Evolutionary conservation across 805 yeast species (phyloP), one percentile per base, ranked within the genome.

Genomic region (Deakozyma indianensis): DNA sequence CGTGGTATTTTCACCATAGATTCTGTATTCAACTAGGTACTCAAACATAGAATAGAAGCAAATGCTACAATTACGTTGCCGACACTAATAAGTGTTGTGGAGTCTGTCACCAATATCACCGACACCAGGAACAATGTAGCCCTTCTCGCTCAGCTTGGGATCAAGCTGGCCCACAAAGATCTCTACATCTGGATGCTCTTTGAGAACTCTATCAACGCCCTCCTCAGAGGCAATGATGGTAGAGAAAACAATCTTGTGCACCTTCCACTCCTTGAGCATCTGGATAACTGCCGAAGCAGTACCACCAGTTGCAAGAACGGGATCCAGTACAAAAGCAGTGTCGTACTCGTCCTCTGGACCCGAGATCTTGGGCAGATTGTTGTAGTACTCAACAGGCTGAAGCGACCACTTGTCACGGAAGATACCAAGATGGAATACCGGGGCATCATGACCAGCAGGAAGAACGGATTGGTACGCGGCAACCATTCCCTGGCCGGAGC

Each of bases 301-400:
- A 16, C 64, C 62, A n/a, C 64, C 64, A n/a, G 64, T 60, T 2
- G 64, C 64, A 45, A 60, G 53, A 14, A 59, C 56, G 21, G 64
- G 64, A 40, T 60, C 64, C 15, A 60, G 43, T 23, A 60, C 54
- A 45, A 59, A 48, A 9, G 60, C 64, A 16, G 55, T 27, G 18
- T 53, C 55, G 40, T 41, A 45, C 4, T 50, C 23, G 7, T 49
- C 48, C 27, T 42, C 43, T 24, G 28, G 45, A 7, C 20, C 4
- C 16, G 23, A 22, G 21, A 42, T 25, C 14, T 25, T 47, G 4
- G 64, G 64, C 41, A 60, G 54, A 49, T 58, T 58, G 50, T 59
- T 60, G 50, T 60, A 60, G 52, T 60, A 60, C 44, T 60, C 64
- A 16, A 60, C 53, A 20, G 64, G 63, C 18, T 51, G 46, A 15